Evolutionary conservation across 2,329 filamentous ascomycete species (phyloP).

Genomic region (Zymoseptoria pseudotritici): DNA sequence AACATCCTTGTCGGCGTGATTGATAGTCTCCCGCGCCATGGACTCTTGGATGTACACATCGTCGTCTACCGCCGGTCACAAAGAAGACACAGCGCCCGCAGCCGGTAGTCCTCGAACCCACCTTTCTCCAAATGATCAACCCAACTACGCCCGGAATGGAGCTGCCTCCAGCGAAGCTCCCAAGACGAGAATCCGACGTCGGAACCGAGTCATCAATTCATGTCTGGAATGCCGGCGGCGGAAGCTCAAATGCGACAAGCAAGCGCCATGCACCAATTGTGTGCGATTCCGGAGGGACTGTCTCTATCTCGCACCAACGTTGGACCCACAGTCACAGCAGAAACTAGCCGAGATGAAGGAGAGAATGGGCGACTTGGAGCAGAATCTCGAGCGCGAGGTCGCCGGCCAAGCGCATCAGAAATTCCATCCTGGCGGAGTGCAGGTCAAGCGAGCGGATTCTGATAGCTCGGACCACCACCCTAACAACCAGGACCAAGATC

Average conservation of each 20-base stretch:
- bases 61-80: not conserved
- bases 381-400: conserved; percentile 61
- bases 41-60: conserved; percentile 14
- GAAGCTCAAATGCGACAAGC: conserved; percentile 72
- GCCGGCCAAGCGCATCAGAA: conserved; percentile 36
- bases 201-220: conserved; percentile 52
- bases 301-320: conserved; percentile 57
- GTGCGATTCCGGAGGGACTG: conserved; percentile 45
- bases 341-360: conserved; percentile 72
- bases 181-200: conserved; percentile 17
- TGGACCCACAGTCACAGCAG: conserved; percentile 63
- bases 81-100: not conserved
- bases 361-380: conserved; percentile 64
- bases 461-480: not conserved
- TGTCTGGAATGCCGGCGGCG: conserved; percentile 65
- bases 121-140: not conserved
- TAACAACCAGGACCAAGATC: conserved; percentile 31
- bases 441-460: conserved; percentile 8
- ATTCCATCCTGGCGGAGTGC: conserved; percentile 20
- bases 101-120: not conserved
- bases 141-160: not conserved
- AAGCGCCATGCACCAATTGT: conserved; percentile 63
- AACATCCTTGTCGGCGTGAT: not conserved
- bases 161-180: not conserved
- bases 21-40: conserved; percentile 1